Evolutionary conservation across 2,329 filamentous ascomycete genomes (phyloP).

Genomic region (Fusarium sp.): DNA sequence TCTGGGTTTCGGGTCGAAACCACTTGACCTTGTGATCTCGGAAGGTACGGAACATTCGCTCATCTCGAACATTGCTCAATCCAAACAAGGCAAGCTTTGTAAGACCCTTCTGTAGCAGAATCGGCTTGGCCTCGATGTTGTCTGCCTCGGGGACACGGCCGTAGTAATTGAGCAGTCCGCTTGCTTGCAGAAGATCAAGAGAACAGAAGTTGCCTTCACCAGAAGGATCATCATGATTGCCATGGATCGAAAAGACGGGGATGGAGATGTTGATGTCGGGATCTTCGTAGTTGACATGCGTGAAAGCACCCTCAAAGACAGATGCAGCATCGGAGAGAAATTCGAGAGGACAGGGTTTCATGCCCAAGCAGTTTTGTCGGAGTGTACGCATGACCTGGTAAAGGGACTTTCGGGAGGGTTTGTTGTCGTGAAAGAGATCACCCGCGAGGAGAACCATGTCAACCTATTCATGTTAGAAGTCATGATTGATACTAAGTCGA

Average conservation of each 20-base stretch:
- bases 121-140: constrained; percentile 90
- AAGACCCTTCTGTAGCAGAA: constrained; percentile 89
- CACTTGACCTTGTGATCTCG: constrained; percentile 93
- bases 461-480: constrained; percentile 56
- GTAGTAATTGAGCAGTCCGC: constrained; percentile 94
- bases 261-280: constrained; percentile 97
- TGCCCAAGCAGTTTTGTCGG: constrained; percentile 90
- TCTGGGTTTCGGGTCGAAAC: constrained; percentile 82
- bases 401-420: constrained; percentile 92
- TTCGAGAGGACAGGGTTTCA: constrained; percentile 94
- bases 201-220: constrained; percentile 93
- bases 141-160: constrained; percentile 93
- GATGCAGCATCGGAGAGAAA: constrained; percentile 93
- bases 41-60: constrained; percentile 93
- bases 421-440: constrained; percentile 98
- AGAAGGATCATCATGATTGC: constrained; percentile 98
- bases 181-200: constrained; percentile 88
- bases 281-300: constrained; percentile 97
- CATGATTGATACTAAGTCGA: rapidly evolving
- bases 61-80: constrained; percentile 94
- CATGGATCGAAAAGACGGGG: constrained; percentile 97
- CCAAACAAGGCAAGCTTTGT: constrained; percentile 95
- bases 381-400: constrained; percentile 97
- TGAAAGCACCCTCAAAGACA: constrained; percentile 88
- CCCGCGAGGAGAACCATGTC: constrained; percentile 97